phyloP scores from a whole-genome alignment of 495 filamentous ascomycete genomes.

The Aspergillus carlsbadensis region DNA sequence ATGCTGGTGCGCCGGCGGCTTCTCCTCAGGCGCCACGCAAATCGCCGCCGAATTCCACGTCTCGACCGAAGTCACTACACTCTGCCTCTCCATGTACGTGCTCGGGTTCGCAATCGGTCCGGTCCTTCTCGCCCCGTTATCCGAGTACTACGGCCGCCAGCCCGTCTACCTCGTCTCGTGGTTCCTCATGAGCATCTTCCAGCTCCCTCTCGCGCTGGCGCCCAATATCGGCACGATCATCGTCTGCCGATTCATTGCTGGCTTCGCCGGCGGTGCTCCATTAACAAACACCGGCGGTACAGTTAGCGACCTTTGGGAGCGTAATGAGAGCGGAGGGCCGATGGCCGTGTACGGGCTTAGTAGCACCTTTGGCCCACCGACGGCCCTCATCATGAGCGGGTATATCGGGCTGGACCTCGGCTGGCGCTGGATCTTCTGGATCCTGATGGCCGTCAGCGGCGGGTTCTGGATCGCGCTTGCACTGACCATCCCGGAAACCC shows the following conservation, averaged over 20 bases:
- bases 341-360: slow-evolving; percentile 57
- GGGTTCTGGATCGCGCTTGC: slow-evolving; percentile 41
- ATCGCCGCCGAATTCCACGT: slow-evolving; percentile 42
- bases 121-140: slow-evolving; percentile 59
- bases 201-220: slow-evolving; percentile 56
- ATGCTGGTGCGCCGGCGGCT: slow-evolving; percentile 44
- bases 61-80: slow-evolving; percentile 40
- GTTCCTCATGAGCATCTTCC: slow-evolving; percentile 62
- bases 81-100: slow-evolving; percentile 54
- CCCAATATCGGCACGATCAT: slow-evolving; percentile 53
- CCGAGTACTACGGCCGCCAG: slow-evolving; percentile 63
- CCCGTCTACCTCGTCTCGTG: slow-evolving; percentile 54
- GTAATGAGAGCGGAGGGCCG: slow-evolving; percentile 53
- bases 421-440: slow-evolving; percentile 47
- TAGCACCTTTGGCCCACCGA: slow-evolving; percentile 40
- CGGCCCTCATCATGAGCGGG: slow-evolving; percentile 42
- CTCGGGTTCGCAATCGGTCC: slow-evolving; percentile 55
- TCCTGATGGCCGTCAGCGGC: slow-evolving; percentile 46
- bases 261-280: slow-evolving; percentile 51
- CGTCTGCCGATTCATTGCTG: slow-evolving; percentile 57
- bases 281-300: slow-evolving; percentile 48
- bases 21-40: slow-evolving; percentile 37
- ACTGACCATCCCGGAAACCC: slow-evolving; percentile 43
- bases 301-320: slow-evolving; percentile 42
- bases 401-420: slow-evolving; percentile 38